These are phyloP conservation scores for Nakaseomyces nivariensis DNA, from an alignment of 1,139 yeast species.

Conservation along the genomic window DNA sequence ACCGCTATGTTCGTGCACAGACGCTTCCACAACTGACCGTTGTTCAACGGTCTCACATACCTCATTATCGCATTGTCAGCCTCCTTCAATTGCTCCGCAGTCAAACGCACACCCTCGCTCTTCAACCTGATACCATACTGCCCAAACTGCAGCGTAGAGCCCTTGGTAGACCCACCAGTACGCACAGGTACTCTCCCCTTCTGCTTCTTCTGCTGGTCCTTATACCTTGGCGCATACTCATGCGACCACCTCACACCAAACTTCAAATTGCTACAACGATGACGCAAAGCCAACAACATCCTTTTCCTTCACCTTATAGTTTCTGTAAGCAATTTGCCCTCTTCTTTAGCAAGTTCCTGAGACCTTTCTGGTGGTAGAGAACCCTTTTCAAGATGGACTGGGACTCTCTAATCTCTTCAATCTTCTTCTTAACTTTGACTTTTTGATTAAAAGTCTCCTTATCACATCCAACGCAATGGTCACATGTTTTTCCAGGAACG, in stretches of 20 bases:
- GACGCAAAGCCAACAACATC: not conserved
- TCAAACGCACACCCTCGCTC: constrained; percentile 73
- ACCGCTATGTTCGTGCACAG: constrained; percentile 81
- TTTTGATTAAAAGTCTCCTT: not conserved
- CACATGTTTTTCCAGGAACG: not conserved
- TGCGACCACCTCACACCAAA: constrained; percentile 48
- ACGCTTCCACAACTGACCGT: constrained; percentile 67
- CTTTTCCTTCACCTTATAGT: not conserved
- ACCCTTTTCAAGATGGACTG: no score
- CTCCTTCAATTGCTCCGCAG: constrained; percentile 85
- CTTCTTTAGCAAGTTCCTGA: no score
- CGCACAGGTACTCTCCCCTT: constrained; percentile 94
- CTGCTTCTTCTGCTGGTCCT: constrained; percentile 66
- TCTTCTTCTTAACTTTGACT: not conserved
- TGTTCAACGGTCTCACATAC: constrained; percentile 48
- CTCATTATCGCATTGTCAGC: constrained; percentile 83
- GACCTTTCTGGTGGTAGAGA: no score
- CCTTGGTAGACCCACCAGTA: constrained; percentile 89
- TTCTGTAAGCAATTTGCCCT: no score
- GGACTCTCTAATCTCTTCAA: not conserved
- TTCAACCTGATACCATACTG: constrained; percentile 78
- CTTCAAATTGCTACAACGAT: not conserved
- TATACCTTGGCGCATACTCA: constrained; percentile 80
- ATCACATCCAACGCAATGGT: not conserved
- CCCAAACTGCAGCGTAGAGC: constrained; percentile 74